phyloP scores from a whole-genome alignment of 1,284 basidiomycete genomes.

The Cryptococcus floricola region DNA sequence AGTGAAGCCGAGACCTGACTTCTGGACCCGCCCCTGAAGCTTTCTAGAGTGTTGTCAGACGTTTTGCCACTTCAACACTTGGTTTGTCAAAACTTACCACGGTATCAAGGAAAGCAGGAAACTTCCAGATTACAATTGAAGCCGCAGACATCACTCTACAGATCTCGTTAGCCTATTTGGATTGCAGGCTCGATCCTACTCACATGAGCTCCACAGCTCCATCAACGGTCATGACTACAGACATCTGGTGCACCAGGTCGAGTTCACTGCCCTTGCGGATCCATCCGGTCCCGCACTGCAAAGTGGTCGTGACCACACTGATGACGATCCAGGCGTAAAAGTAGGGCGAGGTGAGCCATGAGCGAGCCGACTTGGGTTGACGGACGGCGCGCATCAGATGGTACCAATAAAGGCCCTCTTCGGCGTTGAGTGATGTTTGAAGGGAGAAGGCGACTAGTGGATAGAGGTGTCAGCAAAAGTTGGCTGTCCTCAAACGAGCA shows the following conservation, averaged over 20 bases:
- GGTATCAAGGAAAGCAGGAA: constrained; percentile 28
- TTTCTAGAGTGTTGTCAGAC: constrained; percentile 15
- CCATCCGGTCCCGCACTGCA: constrained; percentile 17
- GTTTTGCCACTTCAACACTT: not conserved
- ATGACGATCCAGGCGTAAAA: constrained; percentile 33
- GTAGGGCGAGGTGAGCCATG: constrained; percentile 28
- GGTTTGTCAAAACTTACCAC: constrained; percentile 20
- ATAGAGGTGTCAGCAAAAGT: not conserved
- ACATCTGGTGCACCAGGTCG: constrained; percentile 12
- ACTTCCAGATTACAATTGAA: constrained; percentile 26
- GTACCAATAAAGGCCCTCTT: constrained; percentile 37
- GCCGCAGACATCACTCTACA: constrained; percentile 19
- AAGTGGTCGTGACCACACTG: constrained; percentile 8
- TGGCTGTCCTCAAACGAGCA: not conserved
- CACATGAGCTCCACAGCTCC: constrained; percentile 24
- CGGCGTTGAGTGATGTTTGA: constrained; percentile 29
- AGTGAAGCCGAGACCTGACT: constrained; percentile 30
- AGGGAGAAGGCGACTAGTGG: constrained; percentile 20
- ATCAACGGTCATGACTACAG: constrained; percentile 15
- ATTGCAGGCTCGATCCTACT: not conserved
- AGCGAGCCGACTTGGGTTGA: constrained; percentile 18
- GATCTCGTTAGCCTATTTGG: not conserved
- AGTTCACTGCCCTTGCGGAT: constrained; percentile 12
- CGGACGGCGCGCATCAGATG: constrained; percentile 32
- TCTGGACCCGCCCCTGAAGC: constrained; percentile 33